Evolutionary conservation across 306 rosid genomes (phyloP).

Genomic region (Fragaria nilgerrensis): DNA sequence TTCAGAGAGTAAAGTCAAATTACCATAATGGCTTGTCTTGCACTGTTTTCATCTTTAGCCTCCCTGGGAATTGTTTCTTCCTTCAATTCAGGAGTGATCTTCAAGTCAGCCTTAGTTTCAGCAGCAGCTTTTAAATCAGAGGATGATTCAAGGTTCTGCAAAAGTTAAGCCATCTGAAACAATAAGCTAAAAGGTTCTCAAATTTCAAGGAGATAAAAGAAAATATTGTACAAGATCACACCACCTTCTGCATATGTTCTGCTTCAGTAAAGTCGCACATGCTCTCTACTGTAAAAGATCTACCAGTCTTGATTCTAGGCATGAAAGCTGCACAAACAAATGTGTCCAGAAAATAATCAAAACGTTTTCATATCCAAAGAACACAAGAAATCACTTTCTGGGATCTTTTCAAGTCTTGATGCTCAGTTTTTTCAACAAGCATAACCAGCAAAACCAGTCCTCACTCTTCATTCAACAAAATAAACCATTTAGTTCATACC

Average conservation of each 20-base stretch:
- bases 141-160: constrained; percentile 47
- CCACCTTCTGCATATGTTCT: constrained; percentile 63
- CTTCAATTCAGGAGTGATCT: constrained; percentile 30
- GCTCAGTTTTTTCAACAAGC: background rate
- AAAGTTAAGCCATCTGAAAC: constrained; percentile 6
- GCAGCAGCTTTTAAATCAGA: constrained; percentile 25
- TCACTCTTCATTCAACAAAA: background rate
- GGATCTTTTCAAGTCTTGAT: too few species aligned
- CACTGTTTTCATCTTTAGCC: constrained; percentile 26
- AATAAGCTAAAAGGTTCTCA: constrained; percentile 6
- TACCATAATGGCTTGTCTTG: constrained; percentile 23
- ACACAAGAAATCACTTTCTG: background rate
- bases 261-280: constrained; percentile 78
- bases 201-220: background rate
- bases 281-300: constrained; percentile 68
- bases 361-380: background rate
- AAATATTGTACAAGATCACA: constrained; percentile 11
- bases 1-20: constrained; percentile 10
- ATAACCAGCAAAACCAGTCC: background rate
- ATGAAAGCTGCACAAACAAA: constrained; percentile 67
- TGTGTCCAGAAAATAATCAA: constrained; percentile 19
- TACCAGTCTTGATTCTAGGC: constrained; percentile 80
- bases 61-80: constrained; percentile 24
- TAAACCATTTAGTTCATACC: background rate
- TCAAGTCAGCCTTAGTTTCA: constrained; percentile 25